Percentiles rank a stretch among this genome's conserved stretches.
Evolutionary conservation across 306 rosid species (phyloP).

Genomic region (Betula pendula): DNA sequence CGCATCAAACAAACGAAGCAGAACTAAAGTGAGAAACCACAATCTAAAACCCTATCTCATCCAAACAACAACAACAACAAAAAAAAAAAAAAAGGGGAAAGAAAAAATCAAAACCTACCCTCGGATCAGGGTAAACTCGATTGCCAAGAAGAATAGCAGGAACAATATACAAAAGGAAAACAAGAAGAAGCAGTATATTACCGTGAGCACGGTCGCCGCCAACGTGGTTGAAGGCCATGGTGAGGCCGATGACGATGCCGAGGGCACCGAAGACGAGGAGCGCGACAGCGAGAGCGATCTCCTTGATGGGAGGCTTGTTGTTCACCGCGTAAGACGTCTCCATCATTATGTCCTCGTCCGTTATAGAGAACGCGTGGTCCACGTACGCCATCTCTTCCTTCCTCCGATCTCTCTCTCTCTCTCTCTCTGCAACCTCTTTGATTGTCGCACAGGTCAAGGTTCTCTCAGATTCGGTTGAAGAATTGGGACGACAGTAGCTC

Average conservation of each 20-base stretch:
- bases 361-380: conserved; percentile 92
- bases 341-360: conserved; percentile 94
- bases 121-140: neutral
- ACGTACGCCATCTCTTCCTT: conserved; percentile 67
- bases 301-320: conserved; percentile 83
- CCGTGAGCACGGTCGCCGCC: conserved; percentile 98
- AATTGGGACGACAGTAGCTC: neutral
- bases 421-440: neutral
- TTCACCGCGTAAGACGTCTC: conserved; percentile 74
- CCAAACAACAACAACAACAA: no score
- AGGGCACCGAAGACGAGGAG: conserved; percentile 82
- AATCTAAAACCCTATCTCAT: neutral
- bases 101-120: no score
- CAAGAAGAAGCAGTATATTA: conserved; percentile 15
- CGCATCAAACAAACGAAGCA: neutral
- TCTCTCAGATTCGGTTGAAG: neutral
- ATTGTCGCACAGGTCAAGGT: neutral
- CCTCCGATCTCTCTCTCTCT: neutral
- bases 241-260: conserved; percentile 68
- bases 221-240: conserved; percentile 82
- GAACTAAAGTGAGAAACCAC: neutral
- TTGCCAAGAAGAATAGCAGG: no score
- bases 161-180: neutral
- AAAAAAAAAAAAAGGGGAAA: no score
- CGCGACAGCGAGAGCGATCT: conserved; percentile 89